Conservation (phyloP, 495 filamentous ascomycete genomes). For the Neurospora intermedia region DNA sequence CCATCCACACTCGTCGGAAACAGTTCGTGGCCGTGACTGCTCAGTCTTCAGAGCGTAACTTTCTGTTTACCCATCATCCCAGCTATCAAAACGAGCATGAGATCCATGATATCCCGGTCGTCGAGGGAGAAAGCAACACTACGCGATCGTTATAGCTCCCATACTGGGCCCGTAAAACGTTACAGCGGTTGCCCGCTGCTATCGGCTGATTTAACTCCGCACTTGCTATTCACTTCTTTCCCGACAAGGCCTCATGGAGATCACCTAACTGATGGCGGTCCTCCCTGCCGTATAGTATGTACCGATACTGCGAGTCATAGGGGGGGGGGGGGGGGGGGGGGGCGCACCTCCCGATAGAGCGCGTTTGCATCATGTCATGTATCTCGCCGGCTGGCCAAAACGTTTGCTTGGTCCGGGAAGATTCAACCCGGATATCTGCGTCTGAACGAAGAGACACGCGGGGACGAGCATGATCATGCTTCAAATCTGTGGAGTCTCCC, state of each 20-base stretch:
- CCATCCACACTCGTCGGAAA: not conserved
- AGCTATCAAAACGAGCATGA: not conserved
- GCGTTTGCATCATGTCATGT: slow-evolving; percentile 19
- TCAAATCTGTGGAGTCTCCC: slow-evolving; percentile 3
- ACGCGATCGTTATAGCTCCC: not conserved
- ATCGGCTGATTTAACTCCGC: not conserved
- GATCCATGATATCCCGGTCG: not conserved
- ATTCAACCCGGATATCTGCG: slow-evolving; percentile 17
- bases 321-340: too few species aligned
- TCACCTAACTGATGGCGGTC: not conserved
- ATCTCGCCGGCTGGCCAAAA: slow-evolving; percentile 9
- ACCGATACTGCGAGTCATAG: not conserved
- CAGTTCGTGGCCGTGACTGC: not conserved
- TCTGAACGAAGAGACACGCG: slow-evolving; percentile 9
- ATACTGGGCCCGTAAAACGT: slow-evolving; percentile 3
- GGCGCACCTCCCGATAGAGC: slow-evolving; percentile 4
- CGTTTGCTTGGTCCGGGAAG: slow-evolving; percentile 12
- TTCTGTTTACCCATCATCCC: not conserved
- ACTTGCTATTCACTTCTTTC: not conserved
- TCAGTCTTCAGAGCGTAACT: not conserved
- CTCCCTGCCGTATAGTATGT: not conserved
- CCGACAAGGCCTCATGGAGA: not conserved
- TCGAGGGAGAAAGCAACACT: not conserved
- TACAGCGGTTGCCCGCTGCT: not conserved
- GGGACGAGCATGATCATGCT: slow-evolving; percentile 20